Evolutionary conservation across 768 basidiomycete genomes (phyloP).

Genomic region (Paxillus ammoniavirescens): DNA sequence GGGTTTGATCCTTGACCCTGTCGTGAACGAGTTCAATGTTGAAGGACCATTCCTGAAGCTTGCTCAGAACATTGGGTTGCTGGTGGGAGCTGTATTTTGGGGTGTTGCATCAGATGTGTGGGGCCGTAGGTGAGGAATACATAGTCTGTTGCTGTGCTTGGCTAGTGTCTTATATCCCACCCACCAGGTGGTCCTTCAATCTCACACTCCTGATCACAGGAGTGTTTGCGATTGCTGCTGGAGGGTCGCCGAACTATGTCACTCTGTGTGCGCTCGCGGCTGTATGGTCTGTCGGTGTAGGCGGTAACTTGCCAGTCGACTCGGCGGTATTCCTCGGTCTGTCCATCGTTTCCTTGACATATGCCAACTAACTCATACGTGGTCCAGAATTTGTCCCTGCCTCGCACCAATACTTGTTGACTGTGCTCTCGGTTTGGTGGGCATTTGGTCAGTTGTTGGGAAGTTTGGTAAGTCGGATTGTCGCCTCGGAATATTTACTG

Average conservation of each 20-base stretch:
- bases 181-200: slow-evolving; percentile 59
- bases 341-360: slow-evolving; percentile 10
- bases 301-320: slow-evolving; percentile 74
- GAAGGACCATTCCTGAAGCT: slow-evolving; percentile 63
- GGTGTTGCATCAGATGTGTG: slow-evolving; percentile 67
- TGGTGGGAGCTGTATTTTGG: slow-evolving; percentile 71
- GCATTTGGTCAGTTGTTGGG: slow-evolving; percentile 70
- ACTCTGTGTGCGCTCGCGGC: slow-evolving; percentile 53
- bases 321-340: slow-evolving; percentile 72
- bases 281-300: slow-evolving; percentile 65
- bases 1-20: slow-evolving; percentile 61
- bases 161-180: slow-evolving; percentile 6
- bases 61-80: slow-evolving; percentile 68
- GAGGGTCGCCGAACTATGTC: slow-evolving; percentile 53
- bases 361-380: not conserved
- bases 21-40: slow-evolving; percentile 63
- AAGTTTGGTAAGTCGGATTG: slow-evolving; percentile 35
- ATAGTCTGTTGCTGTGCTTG: not conserved
- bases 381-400: slow-evolving; percentile 62
- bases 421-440: slow-evolving; percentile 79
- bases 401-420: slow-evolving; percentile 73
- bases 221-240: slow-evolving; percentile 63
- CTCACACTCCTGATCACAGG: slow-evolving; percentile 67
- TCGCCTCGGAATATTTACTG: not conserved
- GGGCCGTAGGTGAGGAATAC: slow-evolving; percentile 53